A percentile compares a stretch with the other conserved stretches of the same genome.
Conservation (phyloP, 768 basidiomycete genomes). For the Pulveroboletus sp. region DNA sequence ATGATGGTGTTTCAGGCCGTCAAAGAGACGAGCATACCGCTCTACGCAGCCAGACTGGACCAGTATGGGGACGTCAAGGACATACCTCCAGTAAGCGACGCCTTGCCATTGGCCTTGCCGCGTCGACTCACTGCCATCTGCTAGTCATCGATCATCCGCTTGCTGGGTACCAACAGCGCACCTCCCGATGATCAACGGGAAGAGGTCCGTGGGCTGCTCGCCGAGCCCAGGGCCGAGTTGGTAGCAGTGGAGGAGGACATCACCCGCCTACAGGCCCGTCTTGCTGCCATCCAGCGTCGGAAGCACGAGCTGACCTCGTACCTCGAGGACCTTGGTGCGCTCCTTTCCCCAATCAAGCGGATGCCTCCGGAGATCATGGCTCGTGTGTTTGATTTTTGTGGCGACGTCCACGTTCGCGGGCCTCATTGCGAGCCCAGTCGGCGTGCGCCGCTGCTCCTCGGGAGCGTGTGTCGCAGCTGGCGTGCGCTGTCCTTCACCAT, state of each 20-base stretch:
- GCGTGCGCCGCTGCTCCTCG: conserved; percentile 26
- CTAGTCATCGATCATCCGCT: conserved; percentile 30
- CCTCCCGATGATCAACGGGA: conserved; percentile 28
- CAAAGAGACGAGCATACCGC: conserved; percentile 24
- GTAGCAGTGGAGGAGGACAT: conserved; percentile 25
- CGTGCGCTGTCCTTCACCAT: conserved; percentile 24
- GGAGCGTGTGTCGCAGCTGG: conserved; percentile 28
- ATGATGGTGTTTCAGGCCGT: conserved; percentile 11
- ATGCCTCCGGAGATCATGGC: conserved; percentile 33
- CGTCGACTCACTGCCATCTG: conserved; percentile 1
- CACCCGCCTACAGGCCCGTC: conserved; percentile 25
- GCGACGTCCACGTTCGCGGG: conserved; percentile 23
- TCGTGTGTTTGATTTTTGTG: conserved; percentile 31
- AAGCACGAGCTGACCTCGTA: conserved; percentile 26
- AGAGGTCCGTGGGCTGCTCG: conserved; percentile 21
- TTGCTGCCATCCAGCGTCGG: conserved; percentile 26
- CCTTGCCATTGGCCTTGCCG: background rate
- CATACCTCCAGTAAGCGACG: conserved; percentile 22
- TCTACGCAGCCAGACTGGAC: conserved; percentile 23
- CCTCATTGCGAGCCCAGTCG: conserved; percentile 30
- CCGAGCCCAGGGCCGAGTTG: conserved; percentile 26
- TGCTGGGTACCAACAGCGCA: conserved; percentile 24
- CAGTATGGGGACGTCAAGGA: conserved; percentile 29
- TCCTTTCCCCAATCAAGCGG: conserved; percentile 30
- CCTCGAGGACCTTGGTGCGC: conserved; percentile 31